phyloP scores from a whole-genome alignment of 176 grass and related monocot genomes.

The Eleusine coracana region DNA sequence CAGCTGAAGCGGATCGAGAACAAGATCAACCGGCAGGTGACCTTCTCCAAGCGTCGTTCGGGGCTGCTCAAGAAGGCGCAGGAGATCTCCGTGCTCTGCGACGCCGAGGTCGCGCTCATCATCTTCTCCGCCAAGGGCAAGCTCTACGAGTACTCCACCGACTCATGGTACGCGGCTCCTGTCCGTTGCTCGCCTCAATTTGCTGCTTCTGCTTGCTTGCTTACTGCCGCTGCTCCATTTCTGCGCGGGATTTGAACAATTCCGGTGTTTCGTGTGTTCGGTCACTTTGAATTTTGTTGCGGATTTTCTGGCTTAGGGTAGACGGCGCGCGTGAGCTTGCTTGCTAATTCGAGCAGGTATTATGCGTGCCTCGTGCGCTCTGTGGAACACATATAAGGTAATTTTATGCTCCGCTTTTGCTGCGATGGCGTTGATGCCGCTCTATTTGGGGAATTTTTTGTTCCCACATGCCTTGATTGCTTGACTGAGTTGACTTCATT shows the following conservation, averaged over 20 bases:
- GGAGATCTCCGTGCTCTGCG: slow-evolving; percentile 97
- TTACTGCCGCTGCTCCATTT: neutral
- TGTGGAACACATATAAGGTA: slow-evolving; percentile 4
- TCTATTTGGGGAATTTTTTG: slow-evolving; percentile 29
- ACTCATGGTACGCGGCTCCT: slow-evolving; percentile 45
- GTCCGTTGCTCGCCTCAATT: neutral
- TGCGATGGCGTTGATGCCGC: neutral
- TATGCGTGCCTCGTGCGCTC: neutral
- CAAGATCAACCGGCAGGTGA: slow-evolving; percentile 94
- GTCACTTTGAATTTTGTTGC: neutral
- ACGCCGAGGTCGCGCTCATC: slow-evolving; percentile 86
- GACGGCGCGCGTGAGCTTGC: neutral
- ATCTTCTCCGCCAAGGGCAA: slow-evolving; percentile 95
- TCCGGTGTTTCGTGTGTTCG: neutral
- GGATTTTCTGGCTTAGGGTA: neutral
- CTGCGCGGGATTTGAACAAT: neutral
- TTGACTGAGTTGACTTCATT: slow-evolving; percentile 10
- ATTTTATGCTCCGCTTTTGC: slow-evolving; percentile 51
- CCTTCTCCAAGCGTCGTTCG: slow-evolving; percentile 84
- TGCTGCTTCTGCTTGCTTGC: neutral
- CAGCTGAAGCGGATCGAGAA: slow-evolving; percentile 98
- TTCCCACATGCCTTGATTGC: slow-evolving; percentile 13
- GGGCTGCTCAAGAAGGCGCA: slow-evolving; percentile 92
- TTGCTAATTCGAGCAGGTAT: neutral
- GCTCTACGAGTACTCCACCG: slow-evolving; percentile 87